A percentile compares a stretch with the other conserved stretches of the same genome.
Evolutionary conservation across 2,329 filamentous ascomycete genomes (phyloP).

Genomic region (Chalara sp.): DNA sequence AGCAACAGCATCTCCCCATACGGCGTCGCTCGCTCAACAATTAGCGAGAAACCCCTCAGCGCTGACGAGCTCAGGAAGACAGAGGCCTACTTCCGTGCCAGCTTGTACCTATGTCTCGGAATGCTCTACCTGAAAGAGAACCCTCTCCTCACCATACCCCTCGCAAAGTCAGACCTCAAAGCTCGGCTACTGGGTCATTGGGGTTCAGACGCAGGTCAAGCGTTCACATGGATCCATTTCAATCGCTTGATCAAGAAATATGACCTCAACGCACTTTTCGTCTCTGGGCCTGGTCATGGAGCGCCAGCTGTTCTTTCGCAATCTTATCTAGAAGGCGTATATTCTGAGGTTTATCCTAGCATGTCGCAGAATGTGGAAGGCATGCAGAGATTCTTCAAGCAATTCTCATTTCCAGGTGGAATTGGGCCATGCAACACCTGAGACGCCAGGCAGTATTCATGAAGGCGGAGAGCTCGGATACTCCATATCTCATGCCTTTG

Average conservation of each 20-base stretch:
- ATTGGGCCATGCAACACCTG: slow-evolving; percentile 73
- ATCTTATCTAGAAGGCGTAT: slow-evolving; percentile 70
- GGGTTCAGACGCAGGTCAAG: slow-evolving; percentile 73
- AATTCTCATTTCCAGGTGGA: slow-evolving; percentile 75
- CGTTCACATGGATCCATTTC: slow-evolving; percentile 77
- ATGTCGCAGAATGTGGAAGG: slow-evolving; percentile 63
- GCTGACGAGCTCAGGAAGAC: slow-evolving; percentile 61
- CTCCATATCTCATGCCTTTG: slow-evolving; percentile 72
- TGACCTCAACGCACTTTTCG: slow-evolving; percentile 63
- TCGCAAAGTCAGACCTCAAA: slow-evolving; percentile 64
- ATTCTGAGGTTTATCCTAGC: slow-evolving; percentile 70
- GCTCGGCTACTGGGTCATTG: slow-evolving; percentile 69
- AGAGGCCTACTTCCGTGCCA: slow-evolving; percentile 68
- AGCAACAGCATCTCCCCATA: slow-evolving; percentile 55
- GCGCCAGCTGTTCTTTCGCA: slow-evolving; percentile 71
- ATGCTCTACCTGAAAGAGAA: slow-evolving; percentile 78
- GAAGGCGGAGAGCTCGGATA: slow-evolving; percentile 81
- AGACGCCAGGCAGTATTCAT: slow-evolving; percentile 71
- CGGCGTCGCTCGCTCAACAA: slow-evolving; percentile 57
- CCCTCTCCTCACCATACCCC: slow-evolving; percentile 62
- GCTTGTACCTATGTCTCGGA: slow-evolving; percentile 67
- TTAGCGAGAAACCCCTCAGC: slow-evolving; percentile 54
- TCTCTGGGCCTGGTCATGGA: slow-evolving; percentile 73
- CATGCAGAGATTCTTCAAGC: slow-evolving; percentile 72
- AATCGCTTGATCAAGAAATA: slow-evolving; percentile 79